Evolutionary conservation across 1,284 basidiomycete genomes (phyloP), one percentile per base, ranked within the genome.

Genomic region (Rhodotorula mucilaginosa): DNA sequence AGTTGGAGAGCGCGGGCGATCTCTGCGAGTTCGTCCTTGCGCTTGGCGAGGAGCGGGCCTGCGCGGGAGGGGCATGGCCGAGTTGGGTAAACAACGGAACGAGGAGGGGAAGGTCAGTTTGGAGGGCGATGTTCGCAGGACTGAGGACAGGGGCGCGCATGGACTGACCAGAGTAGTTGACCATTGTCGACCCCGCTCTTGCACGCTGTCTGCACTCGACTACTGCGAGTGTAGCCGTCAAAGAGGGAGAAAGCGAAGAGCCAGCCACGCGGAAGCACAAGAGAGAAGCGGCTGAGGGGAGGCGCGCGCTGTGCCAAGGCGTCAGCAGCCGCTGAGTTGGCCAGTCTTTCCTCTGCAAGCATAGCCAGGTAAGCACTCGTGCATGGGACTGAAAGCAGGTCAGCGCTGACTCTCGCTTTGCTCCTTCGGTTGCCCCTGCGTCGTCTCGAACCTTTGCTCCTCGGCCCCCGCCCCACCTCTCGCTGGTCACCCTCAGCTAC

Each of bases 1-100:
- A 68, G 46, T 18, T 34, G 29, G 46, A 72, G 67, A 26, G 47
- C 56, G 19, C 21, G 10, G 18, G 58, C 57, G 39, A 72, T 65
- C 10, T 49, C n/a, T 26, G 56, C 44, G n/a, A 72, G 70, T 12
- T 64, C 51, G 51, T 58, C 61, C 54, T 59, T 62, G 64, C 60
- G 64, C 19, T 58, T 44, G 56, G 44, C 39, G 39, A 21, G 49
- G 34, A 68, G 67, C 0, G 47, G n/a, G 21, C 67, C 67, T 68
- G 58, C 29, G 26, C 16, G 23, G 26, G 26, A 26, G 26, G 26
- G 26, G 26, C 26, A 26, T 26, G 26, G 26, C 26, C 26, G 26
- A 26, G 34, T 8, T 1, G 13, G 46, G 56, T 21, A 46, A 46
- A 51, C 18, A 54, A 13, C 54, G 19, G 21, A 23, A 26, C 21